phyloP scores from a whole-genome alignment of 2,329 filamentous ascomycete species.

The Calycina herbarum region DNA sequence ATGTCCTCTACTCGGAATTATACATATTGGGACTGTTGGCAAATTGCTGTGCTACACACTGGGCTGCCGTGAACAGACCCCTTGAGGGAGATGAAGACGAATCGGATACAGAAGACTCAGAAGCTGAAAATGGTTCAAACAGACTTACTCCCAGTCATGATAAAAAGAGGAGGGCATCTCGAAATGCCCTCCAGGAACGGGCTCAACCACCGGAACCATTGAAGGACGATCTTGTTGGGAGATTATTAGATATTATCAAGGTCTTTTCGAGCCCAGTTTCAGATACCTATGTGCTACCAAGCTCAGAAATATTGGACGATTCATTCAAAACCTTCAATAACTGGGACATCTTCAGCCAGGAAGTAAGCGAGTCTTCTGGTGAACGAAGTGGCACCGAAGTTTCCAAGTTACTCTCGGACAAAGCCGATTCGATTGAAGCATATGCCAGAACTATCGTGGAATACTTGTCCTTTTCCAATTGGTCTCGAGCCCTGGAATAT shows the following conservation, averaged over 20 bases:
- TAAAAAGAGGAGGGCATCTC: slow-evolving; percentile 30
- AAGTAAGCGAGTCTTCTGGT: slow-evolving; percentile 32
- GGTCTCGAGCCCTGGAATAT: slow-evolving; percentile 60
- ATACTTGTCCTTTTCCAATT: slow-evolving; percentile 65
- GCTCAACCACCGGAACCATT: slow-evolving; percentile 39
- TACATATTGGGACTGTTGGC: slow-evolving; percentile 64
- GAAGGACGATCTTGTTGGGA: slow-evolving; percentile 51
- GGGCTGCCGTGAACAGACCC: slow-evolving; percentile 47
- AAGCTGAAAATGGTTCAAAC: slow-evolving; percentile 22
- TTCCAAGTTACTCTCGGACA: slow-evolving; percentile 34
- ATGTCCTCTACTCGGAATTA: slow-evolving; percentile 63
- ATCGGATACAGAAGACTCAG: slow-evolving; percentile 29
- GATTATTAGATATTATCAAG: slow-evolving; percentile 57
- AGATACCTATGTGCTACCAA: slow-evolving; percentile 56
- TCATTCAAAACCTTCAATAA: slow-evolving; percentile 26
- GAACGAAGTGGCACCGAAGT: slow-evolving; percentile 32
- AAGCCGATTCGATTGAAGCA: slow-evolving; percentile 50
- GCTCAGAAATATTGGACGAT: slow-evolving; percentile 58
- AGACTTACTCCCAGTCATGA: slow-evolving; percentile 13
- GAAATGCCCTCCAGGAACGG: slow-evolving; percentile 28
- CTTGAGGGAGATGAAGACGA: slow-evolving; percentile 23
- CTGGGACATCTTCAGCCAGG: slow-evolving; percentile 37
- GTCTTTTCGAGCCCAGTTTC: slow-evolving; percentile 58
- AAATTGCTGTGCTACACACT: slow-evolving; percentile 64
- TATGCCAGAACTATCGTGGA: slow-evolving; percentile 59